A percentile compares a stretch with the other conserved stretches of the same genome.
phyloP scores from a whole-genome alignment of 1,284 basidiomycete species.

The Trichosporon inkin region DNA sequence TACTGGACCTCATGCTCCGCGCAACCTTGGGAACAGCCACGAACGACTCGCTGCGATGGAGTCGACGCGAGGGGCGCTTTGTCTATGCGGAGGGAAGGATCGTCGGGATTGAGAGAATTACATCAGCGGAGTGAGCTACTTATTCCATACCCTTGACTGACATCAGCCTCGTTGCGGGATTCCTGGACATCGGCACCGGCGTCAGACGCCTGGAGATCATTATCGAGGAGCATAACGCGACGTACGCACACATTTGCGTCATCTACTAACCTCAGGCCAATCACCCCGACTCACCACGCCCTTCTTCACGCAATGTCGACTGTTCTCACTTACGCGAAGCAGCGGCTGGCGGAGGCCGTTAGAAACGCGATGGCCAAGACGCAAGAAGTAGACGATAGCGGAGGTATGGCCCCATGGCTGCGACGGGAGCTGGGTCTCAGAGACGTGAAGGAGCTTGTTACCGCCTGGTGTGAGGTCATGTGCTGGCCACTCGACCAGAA shows the following conservation, averaged over 20 bases:
- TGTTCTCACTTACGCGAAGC: slow-evolving; percentile 37
- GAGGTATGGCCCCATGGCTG: slow-evolving; percentile 24
- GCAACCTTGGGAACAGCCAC: slow-evolving; percentile 37
- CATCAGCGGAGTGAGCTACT: slow-evolving; percentile 25
- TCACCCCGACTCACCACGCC: slow-evolving; percentile 46
- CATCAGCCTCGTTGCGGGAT: slow-evolving; percentile 16
- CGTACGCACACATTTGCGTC: slow-evolving; percentile 21
- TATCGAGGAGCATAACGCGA: slow-evolving; percentile 31
- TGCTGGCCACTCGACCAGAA: slow-evolving; percentile 32
- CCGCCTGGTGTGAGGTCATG: slow-evolving; percentile 31
- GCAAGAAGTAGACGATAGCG: slow-evolving; percentile 13
- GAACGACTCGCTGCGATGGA: slow-evolving; percentile 32
- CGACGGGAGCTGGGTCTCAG: slow-evolving; percentile 25
- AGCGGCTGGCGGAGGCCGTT: slow-evolving; percentile 26
- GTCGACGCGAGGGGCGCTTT: slow-evolving; percentile 24
- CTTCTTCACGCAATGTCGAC: slow-evolving; percentile 39
- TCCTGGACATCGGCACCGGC: slow-evolving; percentile 31
- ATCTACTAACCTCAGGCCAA: slow-evolving; percentile 24
- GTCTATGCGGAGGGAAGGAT: slow-evolving; percentile 21
- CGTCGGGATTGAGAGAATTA: slow-evolving; percentile 23
- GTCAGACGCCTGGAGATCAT: slow-evolving; percentile 40
- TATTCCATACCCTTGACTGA: neutral
- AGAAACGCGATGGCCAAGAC: neutral
- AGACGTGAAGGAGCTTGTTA: slow-evolving; percentile 28
- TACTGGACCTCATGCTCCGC: slow-evolving; percentile 32